phyloP scores from a whole-genome alignment of 345 rosid species.

The Brassica rapa region DNA sequence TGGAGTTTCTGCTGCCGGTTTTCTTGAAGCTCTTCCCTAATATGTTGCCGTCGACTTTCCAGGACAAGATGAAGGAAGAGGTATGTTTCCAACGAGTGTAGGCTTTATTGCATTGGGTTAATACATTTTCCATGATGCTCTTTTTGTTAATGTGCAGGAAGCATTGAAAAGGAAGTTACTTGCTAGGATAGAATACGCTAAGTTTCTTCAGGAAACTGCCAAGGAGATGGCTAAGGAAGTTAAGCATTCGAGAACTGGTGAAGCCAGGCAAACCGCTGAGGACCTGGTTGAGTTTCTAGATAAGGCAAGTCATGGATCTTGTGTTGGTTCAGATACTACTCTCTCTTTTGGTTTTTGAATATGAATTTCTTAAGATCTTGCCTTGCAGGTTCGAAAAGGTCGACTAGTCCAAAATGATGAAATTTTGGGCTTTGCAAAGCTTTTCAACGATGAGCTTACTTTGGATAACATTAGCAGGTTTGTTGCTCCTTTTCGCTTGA shows the following conservation, averaged over 20 bases:
- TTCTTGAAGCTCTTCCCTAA: slow-evolving; percentile 73
- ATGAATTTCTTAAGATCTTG: not conserved
- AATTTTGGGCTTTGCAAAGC: slow-evolving; percentile 69
- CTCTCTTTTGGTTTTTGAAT: not conserved
- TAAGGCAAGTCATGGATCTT: slow-evolving; percentile 43
- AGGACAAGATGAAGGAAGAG: slow-evolving; percentile 83
- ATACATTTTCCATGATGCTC: slow-evolving; percentile 8
- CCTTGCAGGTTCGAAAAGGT: slow-evolving; percentile 68
- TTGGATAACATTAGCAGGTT: slow-evolving; percentile 79
- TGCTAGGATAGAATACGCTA: slow-evolving; percentile 76
- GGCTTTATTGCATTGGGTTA: slow-evolving; percentile 26
- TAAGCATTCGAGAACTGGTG: slow-evolving; percentile 78
- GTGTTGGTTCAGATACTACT: slow-evolving; percentile 7
- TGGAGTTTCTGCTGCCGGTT: slow-evolving; percentile 75
- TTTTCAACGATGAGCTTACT: slow-evolving; percentile 76
- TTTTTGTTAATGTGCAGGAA: slow-evolving; percentile 50
- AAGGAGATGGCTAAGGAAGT: slow-evolving; percentile 94
- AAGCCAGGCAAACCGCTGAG: slow-evolving; percentile 61
- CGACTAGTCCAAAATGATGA: slow-evolving; percentile 63
- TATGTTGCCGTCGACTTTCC: slow-evolving; percentile 82
- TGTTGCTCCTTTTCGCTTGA: slow-evolving; percentile 6
- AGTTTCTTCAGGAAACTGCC: slow-evolving; percentile 82
- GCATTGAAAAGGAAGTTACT: slow-evolving; percentile 66
- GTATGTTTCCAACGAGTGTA: slow-evolving; percentile 38
- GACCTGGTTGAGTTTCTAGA: slow-evolving; percentile 70